These are phyloP conservation scores for Rhododendron simsii DNA, from an alignment of 148 eudicot species.

Conservation along the genomic window DNA sequence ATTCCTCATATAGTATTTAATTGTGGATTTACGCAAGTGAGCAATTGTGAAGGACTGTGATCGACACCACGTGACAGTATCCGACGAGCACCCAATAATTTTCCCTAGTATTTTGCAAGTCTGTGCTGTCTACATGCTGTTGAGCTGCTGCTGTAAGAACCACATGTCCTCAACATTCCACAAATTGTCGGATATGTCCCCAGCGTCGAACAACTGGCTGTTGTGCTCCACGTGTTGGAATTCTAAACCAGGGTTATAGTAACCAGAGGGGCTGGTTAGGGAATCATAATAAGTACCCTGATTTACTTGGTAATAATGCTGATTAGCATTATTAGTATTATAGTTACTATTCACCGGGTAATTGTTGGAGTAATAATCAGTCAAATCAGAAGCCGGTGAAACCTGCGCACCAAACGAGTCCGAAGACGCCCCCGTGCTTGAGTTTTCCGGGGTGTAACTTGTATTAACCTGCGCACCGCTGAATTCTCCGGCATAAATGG, in stretches of 20 bases:
- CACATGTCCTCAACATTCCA: conserved; percentile 72
- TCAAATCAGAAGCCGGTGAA: conserved; percentile 50
- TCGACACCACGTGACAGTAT: background rate
- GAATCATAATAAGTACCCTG: conserved; percentile 28
- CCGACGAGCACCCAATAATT: background rate
- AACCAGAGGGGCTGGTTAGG: conserved; percentile 42
- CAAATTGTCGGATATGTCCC: conserved; percentile 46
- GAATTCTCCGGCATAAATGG: conserved; percentile 22
- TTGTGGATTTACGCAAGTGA: background rate
- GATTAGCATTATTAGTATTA: conserved; percentile 10
- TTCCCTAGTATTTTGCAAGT: background rate
- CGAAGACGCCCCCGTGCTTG: conserved; percentile 55
- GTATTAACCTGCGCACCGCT: conserved; percentile 23
- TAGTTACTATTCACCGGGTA: conserved; percentile 25
- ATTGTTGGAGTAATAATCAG: conserved; percentile 43
- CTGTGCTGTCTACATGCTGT: conserved; percentile 5
- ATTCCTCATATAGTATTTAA: background rate
- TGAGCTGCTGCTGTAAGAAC: conserved; percentile 63
- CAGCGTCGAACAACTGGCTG: conserved; percentile 32
- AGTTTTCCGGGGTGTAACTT: conserved; percentile 53
- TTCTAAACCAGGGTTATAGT: conserved; percentile 31
- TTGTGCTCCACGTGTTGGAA: conserved; percentile 37
- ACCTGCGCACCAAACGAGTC: conserved; percentile 62
- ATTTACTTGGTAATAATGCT: conserved; percentile 36
- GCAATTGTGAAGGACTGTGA: background rate